Evolutionary conservation across 495 filamentous ascomycete species (phyloP), one percentile per base, ranked within the genome.

Genomic region (Aspergillus egyptiacus): DNA sequence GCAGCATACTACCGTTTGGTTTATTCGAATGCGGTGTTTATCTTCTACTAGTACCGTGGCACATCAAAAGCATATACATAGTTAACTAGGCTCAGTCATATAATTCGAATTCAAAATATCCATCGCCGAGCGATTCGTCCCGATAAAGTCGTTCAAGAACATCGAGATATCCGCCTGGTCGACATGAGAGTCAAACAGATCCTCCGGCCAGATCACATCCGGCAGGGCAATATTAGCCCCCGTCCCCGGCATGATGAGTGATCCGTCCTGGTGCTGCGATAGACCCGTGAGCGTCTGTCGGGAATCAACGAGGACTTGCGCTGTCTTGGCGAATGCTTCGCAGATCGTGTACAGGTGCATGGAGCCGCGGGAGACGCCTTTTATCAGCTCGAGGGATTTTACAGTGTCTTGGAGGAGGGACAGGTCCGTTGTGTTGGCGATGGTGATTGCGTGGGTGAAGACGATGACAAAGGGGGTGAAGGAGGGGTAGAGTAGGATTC

Each of bases 401-500:
- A 59, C 49, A 0, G 60, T 62, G 3, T 62, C 60, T 39, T 59
- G 56, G 0, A 62, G 38, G 6, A 62, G 54, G 25, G 46, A 4
- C 2, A 62, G 39, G 22, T 59, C 56, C 6, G 45, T 13, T 0
- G 33, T 24, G 38, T 32, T 56, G 11, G 60, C 42, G 5, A 54
- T 62, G 5, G 60, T 53, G 40, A 62, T 62, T 1, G 60, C 60
- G 42, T 62, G 60, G 22, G 60, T 62, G 42, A 62, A 62, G 32
- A 62, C 54, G 30, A 62, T 59, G 7, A 59, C 40, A 25, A 59
- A 62, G 3, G 60, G 60, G 0, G 60, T 50, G 31, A 62, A 62
- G 14, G 60, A 62, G 0, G 60, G 60, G 35, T 62, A 62, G 0
- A 62, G 42, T 5, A 62, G 28, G 25, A 62, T 62, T 41, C 59